Percentiles rank a stretch among this genome's conserved stretches.
Evolutionary conservation across 177 flowering plant genomes (phyloP).

Genomic region (Telopea speciosissima): DNA sequence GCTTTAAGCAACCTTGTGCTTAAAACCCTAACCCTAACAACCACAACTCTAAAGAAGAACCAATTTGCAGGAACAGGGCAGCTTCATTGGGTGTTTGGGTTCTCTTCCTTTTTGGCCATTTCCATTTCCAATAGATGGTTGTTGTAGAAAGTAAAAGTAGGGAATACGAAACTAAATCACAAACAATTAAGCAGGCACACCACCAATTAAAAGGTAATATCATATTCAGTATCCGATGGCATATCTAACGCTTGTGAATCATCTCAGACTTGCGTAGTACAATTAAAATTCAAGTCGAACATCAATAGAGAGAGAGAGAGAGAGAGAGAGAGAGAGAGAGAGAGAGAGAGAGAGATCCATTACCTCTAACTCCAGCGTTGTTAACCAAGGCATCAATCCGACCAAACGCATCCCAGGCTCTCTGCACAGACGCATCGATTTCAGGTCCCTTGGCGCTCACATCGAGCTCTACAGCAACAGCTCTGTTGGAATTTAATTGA

Average conservation of each 20-base stretch:
- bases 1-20: no score
- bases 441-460: conserved; percentile 1
- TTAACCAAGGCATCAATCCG: conserved; percentile 10
- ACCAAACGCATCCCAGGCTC: conserved; percentile 12
- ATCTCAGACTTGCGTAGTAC: no score
- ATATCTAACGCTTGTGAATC: neutral
- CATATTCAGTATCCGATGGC: neutral
- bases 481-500: neutral
- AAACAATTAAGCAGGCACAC: no score
- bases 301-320: no score
- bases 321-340: no score
- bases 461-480: conserved; percentile 11
- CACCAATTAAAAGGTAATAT: neutral
- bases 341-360: no score
- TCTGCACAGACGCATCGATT: neutral
- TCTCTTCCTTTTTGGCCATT: no score
- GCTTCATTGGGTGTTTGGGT: neutral
- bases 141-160: no score
- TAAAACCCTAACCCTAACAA: no score
- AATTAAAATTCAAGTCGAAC: no score
- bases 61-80: neutral
- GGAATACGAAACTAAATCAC: no score
- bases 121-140: no score
- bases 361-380: conserved; percentile 15
- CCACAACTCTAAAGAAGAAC: neutral